Conservation (phyloP, 768 basidiomycete genomes). For the Boletus vinaceobasis region DNA sequence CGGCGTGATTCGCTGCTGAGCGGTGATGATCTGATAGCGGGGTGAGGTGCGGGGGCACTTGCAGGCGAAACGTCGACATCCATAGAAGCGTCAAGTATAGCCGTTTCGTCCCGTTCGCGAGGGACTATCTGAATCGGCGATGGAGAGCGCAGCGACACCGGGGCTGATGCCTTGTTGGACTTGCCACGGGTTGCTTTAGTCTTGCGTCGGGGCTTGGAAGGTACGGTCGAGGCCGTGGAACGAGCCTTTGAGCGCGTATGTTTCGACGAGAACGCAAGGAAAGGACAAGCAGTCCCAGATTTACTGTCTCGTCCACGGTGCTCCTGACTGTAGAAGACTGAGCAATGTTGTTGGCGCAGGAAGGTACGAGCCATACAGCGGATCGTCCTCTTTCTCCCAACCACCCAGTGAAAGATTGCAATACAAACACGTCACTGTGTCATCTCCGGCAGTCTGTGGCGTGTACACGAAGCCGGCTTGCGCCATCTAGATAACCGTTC, state of each 20-base stretch:
- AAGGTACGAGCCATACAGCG: slow-evolving; percentile 54
- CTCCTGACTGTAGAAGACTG: slow-evolving; percentile 51
- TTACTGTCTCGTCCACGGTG: slow-evolving; percentile 66
- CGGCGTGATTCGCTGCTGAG: neutral
- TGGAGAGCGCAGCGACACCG: slow-evolving; percentile 10
- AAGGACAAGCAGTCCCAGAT: slow-evolving; percentile 40
- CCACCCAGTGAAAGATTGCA: slow-evolving; percentile 77
- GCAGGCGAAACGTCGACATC: neutral
- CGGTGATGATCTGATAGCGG: neutral
- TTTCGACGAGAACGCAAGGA: slow-evolving; percentile 36
- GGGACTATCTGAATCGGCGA: slow-evolving; percentile 8
- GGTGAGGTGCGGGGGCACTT: neutral
- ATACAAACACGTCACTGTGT: slow-evolving; percentile 82
- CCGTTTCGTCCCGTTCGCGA: neutral
- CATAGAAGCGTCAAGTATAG: neutral
- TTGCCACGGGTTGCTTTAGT: slow-evolving; percentile 19
- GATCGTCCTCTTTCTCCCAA: slow-evolving; percentile 88
- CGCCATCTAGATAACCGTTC: slow-evolving; percentile 54
- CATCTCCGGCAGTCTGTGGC: slow-evolving; percentile 64
- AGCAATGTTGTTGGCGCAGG: neutral
- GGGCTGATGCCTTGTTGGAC: slow-evolving; percentile 18
- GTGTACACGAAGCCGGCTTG: slow-evolving; percentile 84
- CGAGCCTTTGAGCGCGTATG: slow-evolving; percentile 24
- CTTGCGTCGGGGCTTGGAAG: slow-evolving; percentile 26
- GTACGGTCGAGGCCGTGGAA: slow-evolving; percentile 17